Conservation (phyloP, 2,329 filamentous ascomycete species). For the Neoascochyta sp. region DNA sequence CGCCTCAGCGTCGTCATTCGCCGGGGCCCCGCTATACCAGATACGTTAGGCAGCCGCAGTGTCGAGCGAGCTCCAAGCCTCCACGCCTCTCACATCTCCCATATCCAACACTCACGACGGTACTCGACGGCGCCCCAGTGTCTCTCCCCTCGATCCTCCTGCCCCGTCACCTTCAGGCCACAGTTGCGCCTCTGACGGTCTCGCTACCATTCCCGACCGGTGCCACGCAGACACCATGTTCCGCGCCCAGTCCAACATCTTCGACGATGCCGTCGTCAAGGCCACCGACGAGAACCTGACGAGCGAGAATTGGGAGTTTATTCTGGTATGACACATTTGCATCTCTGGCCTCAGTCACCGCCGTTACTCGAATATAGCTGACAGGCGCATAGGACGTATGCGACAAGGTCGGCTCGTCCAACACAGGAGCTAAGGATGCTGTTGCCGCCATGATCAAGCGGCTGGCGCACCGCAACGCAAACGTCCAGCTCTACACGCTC, state of each 20-base stretch:
- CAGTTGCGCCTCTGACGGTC: too few species aligned
- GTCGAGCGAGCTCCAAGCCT: too few species aligned
- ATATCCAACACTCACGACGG: too few species aligned
- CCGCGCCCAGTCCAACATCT: conserved; percentile 59
- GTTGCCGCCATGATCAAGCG: conserved; percentile 89
- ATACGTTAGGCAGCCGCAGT: too few species aligned
- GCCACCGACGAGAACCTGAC: conserved; percentile 98
- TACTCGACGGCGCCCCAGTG: too few species aligned
- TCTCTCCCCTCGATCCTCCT: not conserved
- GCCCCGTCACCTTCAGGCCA: too few species aligned
- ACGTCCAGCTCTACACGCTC: conserved; percentile 92
- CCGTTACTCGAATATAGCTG: conserved; percentile 6
- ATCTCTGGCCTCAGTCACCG: too few species aligned
- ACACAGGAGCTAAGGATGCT: conserved; percentile 69
- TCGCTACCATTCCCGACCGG: too few species aligned
- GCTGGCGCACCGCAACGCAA: conserved; percentile 87
- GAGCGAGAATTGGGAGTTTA: conserved; percentile 71
- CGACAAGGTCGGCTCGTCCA: conserved; percentile 54
- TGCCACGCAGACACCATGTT: conserved; percentile 43
- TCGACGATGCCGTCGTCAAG: conserved; percentile 69
- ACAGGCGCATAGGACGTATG: conserved; percentile 52
- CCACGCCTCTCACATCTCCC: too few species aligned
- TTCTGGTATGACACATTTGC: conserved; percentile 51
- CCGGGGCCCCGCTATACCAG: too few species aligned
- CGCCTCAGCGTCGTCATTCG: too few species aligned